Evolutionary conservation across 257 asterid species (phyloP).

Genomic region (Gynochthodes officinalis): DNA sequence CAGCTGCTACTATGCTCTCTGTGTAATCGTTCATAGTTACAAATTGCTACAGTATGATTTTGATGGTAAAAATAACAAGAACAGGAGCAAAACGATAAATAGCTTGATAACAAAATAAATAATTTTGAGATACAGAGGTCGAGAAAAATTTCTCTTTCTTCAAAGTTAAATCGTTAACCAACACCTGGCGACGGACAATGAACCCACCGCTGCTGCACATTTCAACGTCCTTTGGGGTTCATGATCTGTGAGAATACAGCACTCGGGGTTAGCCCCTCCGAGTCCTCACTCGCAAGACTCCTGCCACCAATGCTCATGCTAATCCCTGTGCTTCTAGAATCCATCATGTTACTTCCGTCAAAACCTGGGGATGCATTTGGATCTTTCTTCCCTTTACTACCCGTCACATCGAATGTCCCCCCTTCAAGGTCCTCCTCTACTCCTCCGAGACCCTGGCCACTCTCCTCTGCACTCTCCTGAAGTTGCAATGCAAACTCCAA

Average conservation of each 20-base stretch:
- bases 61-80: constrained; percentile 1
- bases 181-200: constrained; percentile 5
- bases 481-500: constrained; percentile 88
- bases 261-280: constrained; percentile 88
- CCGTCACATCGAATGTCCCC: constrained; percentile 38
- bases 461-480: constrained; percentile 91
- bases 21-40: constrained; percentile 27
- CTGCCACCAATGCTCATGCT: constrained; percentile 93
- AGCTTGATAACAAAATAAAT: neutral
- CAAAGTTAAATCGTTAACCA: constrained; percentile 16
- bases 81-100: constrained; percentile 1
- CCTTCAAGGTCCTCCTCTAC: constrained; percentile 26
- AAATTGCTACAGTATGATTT: constrained; percentile 30
- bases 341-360: constrained; percentile 60
- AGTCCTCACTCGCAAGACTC: constrained; percentile 83
- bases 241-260: constrained; percentile 95
- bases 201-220: neutral
- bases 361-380: constrained; percentile 45
- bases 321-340: constrained; percentile 72
- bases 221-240: constrained; percentile 84
- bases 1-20: no score
- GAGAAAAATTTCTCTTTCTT: constrained; percentile 9
- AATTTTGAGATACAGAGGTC: neutral
- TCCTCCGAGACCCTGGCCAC: constrained; percentile 56
- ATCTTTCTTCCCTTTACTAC: constrained; percentile 60